Percentiles rank a stretch among this genome's conserved stretches.
phyloP scores from a whole-genome alignment of 225 moss, liverwort and hornwort species.

The Marchantia polymorpha region DNA sequence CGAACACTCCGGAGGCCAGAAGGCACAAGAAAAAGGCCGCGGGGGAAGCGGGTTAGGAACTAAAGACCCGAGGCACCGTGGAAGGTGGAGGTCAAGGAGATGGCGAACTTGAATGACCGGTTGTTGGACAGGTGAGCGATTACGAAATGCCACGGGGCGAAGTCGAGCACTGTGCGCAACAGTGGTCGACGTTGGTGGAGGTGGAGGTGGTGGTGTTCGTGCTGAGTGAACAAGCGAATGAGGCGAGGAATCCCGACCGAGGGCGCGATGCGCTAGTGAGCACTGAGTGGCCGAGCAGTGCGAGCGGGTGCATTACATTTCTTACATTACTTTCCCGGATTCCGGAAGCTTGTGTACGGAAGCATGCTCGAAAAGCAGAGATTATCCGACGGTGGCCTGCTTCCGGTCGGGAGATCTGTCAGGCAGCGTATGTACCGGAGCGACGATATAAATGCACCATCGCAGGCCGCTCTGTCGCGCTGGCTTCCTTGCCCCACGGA shows the following conservation, averaged over 20 bases:
- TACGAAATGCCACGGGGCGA: not conserved
- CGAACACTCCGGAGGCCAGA: no score
- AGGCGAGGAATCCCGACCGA: slow-evolving; percentile 1
- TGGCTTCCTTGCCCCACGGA: not conserved
- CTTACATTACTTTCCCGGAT: not conserved
- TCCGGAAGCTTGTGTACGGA: not conserved
- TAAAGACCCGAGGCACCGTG: no score
- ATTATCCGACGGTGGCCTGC: not conserved
- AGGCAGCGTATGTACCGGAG: not conserved
- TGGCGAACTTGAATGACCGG: not conserved
- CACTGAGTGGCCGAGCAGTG: no score
- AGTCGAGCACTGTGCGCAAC: not conserved
- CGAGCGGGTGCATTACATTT: not conserved
- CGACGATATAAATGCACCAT: not conserved
- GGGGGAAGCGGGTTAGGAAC: no score
- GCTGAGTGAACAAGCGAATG: not conserved
- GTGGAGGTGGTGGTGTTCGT: not conserved
- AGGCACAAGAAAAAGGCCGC: no score
- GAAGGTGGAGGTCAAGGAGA: not conserved
- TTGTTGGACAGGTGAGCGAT: slow-evolving; percentile 3
- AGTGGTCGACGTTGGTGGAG: not conserved
- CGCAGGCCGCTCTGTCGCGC: not conserved
- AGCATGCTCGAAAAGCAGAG: not conserved
- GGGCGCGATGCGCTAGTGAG: not conserved
- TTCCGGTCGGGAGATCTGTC: not conserved